Evolutionary conservation across 1,139 yeast species (phyloP).

Genomic region (Candida sanyaensis): DNA sequence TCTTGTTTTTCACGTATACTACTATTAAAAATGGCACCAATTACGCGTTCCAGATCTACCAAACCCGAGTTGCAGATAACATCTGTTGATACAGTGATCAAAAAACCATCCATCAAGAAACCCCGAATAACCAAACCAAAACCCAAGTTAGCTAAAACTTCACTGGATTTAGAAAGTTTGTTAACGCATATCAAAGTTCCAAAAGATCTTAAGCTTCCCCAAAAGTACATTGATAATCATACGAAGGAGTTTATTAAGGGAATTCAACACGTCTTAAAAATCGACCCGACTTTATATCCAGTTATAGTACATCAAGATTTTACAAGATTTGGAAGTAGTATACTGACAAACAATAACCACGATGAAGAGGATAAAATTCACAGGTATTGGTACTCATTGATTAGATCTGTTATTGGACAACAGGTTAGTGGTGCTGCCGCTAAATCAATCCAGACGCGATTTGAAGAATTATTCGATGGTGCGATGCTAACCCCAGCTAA

Average conservation of each 20-base stretch:
- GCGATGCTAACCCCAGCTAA: conserved; percentile 55
- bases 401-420: conserved; percentile 63
- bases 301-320: conserved; percentile 33
- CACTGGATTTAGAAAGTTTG: conserved; percentile 27
- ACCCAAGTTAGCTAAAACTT: conserved; percentile 10
- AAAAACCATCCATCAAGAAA: conserved; percentile 1
- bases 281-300: conserved; percentile 47
- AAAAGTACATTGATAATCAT: conserved; percentile 42
- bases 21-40: neutral
- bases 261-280: conserved; percentile 34
- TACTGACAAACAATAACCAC: conserved; percentile 9
- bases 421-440: conserved; percentile 91
- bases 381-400: conserved; percentile 41
- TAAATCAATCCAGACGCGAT: conserved; percentile 53
- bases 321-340: conserved; percentile 16
- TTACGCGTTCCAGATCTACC: conserved; percentile 1
- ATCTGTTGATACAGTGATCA: neutral
- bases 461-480: conserved; percentile 37
- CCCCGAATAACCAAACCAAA: conserved; percentile 3
- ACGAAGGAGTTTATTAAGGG: conserved; percentile 46
- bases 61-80: neutral
- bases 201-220: conserved; percentile 35
- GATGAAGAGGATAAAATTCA: conserved; percentile 24
- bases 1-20: neutral
- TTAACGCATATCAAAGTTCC: conserved; percentile 29